These are phyloP conservation scores for Stephania yunnanensis DNA, from an alignment of 164 flowering plant species.

Conservation along the genomic window DNA sequence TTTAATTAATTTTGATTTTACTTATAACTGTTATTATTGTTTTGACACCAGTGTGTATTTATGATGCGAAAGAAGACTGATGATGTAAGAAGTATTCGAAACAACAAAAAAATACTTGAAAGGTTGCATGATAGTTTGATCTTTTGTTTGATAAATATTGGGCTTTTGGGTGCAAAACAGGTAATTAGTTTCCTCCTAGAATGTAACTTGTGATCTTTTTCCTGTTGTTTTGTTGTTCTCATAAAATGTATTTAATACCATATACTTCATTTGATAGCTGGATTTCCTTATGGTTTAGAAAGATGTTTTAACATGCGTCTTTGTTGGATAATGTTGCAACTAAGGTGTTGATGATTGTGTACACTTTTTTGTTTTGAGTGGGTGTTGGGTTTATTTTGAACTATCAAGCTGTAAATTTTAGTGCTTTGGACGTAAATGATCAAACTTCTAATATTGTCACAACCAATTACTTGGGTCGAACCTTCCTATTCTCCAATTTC, in stretches of 20 bases:
- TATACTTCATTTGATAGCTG: background rate
- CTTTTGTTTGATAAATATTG: constrained; percentile 68
- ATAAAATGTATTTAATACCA: background rate
- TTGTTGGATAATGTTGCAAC: too few relatives aligned
- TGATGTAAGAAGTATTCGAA: constrained; percentile 32
- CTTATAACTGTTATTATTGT: constrained; percentile 11
- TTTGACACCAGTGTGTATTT: constrained; percentile 43
- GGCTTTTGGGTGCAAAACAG: constrained; percentile 66
- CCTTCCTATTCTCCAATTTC: too few relatives aligned
- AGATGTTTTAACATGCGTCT: too few relatives aligned
- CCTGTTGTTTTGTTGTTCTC: too few relatives aligned
- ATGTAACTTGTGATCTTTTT: background rate
- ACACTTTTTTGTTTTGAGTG: too few relatives aligned
- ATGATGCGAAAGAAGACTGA: constrained; percentile 26
- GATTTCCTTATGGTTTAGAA: too few relatives aligned
- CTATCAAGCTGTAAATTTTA: too few relatives aligned
- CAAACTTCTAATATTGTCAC: too few relatives aligned
- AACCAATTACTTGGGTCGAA: too few relatives aligned
- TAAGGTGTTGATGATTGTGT: too few relatives aligned
- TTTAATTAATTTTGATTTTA: constrained; percentile 1
- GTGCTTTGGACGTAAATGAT: too few relatives aligned
- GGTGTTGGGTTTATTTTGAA: too few relatives aligned
- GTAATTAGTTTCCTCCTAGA: constrained; percentile 35
- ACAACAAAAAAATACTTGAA: constrained; percentile 35
- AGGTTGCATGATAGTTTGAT: constrained; percentile 56